Conservation (phyloP, 495 filamentous ascomycete species). For the Aspergillus ostianus region DNA sequence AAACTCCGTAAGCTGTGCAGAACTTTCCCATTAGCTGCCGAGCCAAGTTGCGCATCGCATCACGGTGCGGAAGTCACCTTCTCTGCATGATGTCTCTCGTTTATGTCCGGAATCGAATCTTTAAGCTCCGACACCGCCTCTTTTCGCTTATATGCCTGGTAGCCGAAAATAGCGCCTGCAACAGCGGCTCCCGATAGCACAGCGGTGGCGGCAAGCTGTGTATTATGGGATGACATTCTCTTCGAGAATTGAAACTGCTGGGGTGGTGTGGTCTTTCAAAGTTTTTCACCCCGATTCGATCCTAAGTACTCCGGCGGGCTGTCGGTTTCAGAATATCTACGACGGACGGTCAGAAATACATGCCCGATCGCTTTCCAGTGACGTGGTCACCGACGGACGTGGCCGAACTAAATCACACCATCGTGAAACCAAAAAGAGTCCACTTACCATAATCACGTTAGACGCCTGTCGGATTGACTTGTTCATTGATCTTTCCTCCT, state of each 20-base stretch:
- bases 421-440: neutral
- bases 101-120: constrained; percentile 62
- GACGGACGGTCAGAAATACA: neutral
- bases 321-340: neutral
- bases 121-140: constrained; percentile 67
- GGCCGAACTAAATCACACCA: neutral
- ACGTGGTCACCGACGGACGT: neutral
- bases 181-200: constrained; percentile 73
- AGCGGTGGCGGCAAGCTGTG: constrained; percentile 74
- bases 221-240: constrained; percentile 40
- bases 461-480: neutral
- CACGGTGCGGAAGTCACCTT: constrained; percentile 23
- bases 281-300: neutral
- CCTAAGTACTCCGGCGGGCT: neutral
- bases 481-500: neutral
- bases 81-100: constrained; percentile 43
- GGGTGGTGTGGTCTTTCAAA: neutral
- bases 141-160: constrained; percentile 62
- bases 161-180: constrained; percentile 67
- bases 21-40: neutral
- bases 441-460: constrained; percentile 5
- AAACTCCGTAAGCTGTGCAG: constrained; percentile 67
- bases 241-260: constrained; percentile 5
- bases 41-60: neutral
- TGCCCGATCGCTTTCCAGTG: neutral